Evolutionary conservation across 2,329 filamentous ascomycete genomes (phyloP).

Genomic region (Penicillium griseofulvum): DNA sequence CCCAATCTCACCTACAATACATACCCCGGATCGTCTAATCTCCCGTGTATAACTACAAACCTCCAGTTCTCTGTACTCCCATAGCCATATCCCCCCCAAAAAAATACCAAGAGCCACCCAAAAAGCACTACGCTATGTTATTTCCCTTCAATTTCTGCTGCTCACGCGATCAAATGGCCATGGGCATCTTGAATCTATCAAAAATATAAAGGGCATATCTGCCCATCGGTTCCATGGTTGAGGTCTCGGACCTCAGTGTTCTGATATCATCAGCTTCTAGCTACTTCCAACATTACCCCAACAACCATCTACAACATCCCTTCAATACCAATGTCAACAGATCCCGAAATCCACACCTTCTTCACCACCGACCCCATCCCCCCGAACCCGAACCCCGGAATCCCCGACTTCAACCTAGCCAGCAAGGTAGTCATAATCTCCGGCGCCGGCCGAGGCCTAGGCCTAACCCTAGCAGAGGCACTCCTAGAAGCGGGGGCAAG

Average conservation of each 20-base stretch:
- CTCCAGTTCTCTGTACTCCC: neutral
- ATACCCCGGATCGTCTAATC: neutral
- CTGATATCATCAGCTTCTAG: neutral
- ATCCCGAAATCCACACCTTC: neutral
- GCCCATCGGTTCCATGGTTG: neutral
- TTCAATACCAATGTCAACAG: neutral
- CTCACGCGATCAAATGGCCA: neutral
- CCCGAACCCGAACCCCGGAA: rapidly evolving
- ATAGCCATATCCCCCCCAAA: neutral
- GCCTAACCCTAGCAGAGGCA: neutral
- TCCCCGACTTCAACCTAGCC: neutral
- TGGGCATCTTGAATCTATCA: neutral
- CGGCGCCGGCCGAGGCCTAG: neutral
- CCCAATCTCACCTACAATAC: neutral
- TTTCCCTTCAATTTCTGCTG: neutral
- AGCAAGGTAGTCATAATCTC: neutral
- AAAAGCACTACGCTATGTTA: neutral
- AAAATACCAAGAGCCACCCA: neutral
- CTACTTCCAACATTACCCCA: neutral
- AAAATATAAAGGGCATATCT: neutral
- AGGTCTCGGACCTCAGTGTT: neutral
- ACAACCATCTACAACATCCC: no score
- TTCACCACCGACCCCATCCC: neutral
- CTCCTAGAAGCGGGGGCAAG: neutral
- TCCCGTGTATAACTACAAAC: neutral